phyloP scores from a whole-genome alignment of 805 yeast genomes.

The Ogataea chonburiensis region DNA sequence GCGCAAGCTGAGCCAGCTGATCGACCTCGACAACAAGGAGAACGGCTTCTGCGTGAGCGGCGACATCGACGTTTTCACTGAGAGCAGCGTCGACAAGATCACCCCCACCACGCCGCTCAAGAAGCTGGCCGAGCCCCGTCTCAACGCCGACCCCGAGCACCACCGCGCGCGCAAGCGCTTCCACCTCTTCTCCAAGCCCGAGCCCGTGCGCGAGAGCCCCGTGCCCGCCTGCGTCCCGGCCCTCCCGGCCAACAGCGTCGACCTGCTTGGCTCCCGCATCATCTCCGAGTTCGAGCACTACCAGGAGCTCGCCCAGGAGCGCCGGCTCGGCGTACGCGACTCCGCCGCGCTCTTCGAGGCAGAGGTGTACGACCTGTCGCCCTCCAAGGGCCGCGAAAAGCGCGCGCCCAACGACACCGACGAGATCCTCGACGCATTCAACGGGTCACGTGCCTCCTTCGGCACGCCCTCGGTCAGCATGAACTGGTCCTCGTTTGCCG shows the following conservation, averaged over 20 bases:
- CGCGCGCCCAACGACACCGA: constrained; percentile 13
- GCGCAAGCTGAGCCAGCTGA: constrained; percentile 21
- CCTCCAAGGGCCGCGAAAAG: constrained; percentile 19
- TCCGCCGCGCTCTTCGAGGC: constrained; percentile 2
- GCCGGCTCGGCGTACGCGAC: constrained; percentile 21
- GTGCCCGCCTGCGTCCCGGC: constrained; percentile 5
- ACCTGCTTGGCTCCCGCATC: constrained; percentile 67
- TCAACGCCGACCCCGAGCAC: neutral
- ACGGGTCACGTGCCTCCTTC: constrained; percentile 29
- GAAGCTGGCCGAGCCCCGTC: constrained; percentile 42
- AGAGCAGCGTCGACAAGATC: constrained; percentile 43
- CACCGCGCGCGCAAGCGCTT: constrained; percentile 3
- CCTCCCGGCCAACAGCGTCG: constrained; percentile 41
- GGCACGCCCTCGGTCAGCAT: constrained; percentile 36
- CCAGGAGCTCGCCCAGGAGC: constrained; percentile 27
- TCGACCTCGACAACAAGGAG: constrained; percentile 21
- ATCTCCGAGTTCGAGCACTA: constrained; percentile 50
- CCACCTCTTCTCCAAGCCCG: constrained; percentile 6
- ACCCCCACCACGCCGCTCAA: constrained; percentile 70
- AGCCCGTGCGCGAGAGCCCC: constrained; percentile 1
- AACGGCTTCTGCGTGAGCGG: constrained; percentile 52
- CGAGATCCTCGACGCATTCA: constrained; percentile 19
- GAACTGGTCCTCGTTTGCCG: constrained; percentile 36
- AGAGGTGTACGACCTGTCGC: constrained; percentile 13
- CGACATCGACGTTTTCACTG: constrained; percentile 46